Conservation (phyloP, 208 protist species). For the Phytomonas francai region DNA sequence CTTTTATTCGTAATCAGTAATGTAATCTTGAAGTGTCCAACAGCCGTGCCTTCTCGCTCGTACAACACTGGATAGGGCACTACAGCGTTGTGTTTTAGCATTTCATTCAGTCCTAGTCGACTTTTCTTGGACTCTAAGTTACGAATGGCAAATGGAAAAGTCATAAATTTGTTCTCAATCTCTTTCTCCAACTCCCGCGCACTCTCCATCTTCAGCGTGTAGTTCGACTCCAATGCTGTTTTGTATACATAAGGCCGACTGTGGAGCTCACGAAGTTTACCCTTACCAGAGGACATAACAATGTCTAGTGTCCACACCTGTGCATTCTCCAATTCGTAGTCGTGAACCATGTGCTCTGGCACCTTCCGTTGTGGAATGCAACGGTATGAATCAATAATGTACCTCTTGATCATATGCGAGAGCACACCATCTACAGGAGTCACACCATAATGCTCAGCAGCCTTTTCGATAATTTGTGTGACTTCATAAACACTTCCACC, state of each 20-base stretch:
- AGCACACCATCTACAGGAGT: constrained; percentile 95
- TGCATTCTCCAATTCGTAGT: constrained; percentile 87
- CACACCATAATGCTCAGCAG: constrained; percentile 90
- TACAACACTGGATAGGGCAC: constrained; percentile 96
- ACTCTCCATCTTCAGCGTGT: constrained; percentile 96
- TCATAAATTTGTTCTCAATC: constrained; percentile 91
- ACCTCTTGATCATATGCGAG: constrained; percentile 96
- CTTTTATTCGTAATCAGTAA: constrained; percentile 86
- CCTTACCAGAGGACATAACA: constrained; percentile 82
- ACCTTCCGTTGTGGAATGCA: constrained; percentile 89
- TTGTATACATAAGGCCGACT: constrained; percentile 93
- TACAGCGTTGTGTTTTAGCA: constrained; percentile 93
- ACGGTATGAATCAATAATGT: constrained; percentile 97
- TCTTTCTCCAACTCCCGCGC: constrained; percentile 93
- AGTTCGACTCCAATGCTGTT: constrained; percentile 90
- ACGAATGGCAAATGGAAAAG: constrained; percentile 94
- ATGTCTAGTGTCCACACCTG: constrained; percentile 92
- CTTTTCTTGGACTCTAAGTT: constrained; percentile 92
- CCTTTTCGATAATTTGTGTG: constrained; percentile 93
- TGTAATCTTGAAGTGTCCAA: constrained; percentile 89
- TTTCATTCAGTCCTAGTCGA: constrained; percentile 94
- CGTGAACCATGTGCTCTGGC: constrained; percentile 92
- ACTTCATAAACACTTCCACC: constrained; percentile 87
- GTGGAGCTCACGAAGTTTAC: constrained; percentile 88
- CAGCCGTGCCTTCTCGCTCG: constrained; percentile 87